Conservation (phyloP, 2,329 filamentous ascomycete genomes). For the Fusarium pseudoanthophilum region DNA sequence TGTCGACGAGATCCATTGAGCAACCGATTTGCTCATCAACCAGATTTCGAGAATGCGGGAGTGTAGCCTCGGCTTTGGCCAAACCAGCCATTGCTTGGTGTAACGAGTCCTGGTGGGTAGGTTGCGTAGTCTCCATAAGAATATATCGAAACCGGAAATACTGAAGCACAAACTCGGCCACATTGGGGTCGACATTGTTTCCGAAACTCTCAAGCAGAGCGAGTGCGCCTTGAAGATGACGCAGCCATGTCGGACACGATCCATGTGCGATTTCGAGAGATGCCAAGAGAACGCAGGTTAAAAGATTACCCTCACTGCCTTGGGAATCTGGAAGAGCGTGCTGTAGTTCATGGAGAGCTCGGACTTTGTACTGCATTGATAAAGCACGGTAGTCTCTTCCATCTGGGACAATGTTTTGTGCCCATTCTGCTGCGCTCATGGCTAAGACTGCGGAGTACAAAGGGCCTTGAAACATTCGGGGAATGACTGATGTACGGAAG, state of each 20-base stretch:
- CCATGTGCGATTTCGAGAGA: constrained; percentile 41
- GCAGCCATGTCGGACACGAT: constrained; percentile 36
- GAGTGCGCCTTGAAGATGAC: constrained; percentile 39
- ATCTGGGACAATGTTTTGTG: constrained; percentile 24
- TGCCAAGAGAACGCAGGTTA: constrained; percentile 39
- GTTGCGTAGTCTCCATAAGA: constrained; percentile 39
- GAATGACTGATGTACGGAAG: constrained; percentile 40
- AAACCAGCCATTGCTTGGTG: constrained; percentile 23
- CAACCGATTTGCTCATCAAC: constrained; percentile 42
- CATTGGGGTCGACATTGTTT: constrained; percentile 12
- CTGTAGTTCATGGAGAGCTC: constrained; percentile 34
- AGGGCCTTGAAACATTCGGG: constrained; percentile 32
- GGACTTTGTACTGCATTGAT: constrained; percentile 40
- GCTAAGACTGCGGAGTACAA: constrained; percentile 37
- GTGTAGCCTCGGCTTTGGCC: constrained; percentile 18
- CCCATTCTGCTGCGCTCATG: constrained; percentile 42
- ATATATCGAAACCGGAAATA: constrained; percentile 43
- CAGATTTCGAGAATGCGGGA: constrained; percentile 19
- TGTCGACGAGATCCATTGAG: constrained; percentile 42
- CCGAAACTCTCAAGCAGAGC: constrained; percentile 38
- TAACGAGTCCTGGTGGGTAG: constrained; percentile 14
- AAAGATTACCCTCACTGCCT: constrained; percentile 34
- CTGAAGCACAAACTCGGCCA: constrained; percentile 37
- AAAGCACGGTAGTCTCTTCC: constrained; percentile 36
- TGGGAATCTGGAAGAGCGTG: constrained; percentile 14